Percentiles rank a stretch among this genome's conserved stretches.
phyloP scores from a whole-genome alignment of 495 filamentous ascomycete genomes.

The Neurospora sp. region DNA sequence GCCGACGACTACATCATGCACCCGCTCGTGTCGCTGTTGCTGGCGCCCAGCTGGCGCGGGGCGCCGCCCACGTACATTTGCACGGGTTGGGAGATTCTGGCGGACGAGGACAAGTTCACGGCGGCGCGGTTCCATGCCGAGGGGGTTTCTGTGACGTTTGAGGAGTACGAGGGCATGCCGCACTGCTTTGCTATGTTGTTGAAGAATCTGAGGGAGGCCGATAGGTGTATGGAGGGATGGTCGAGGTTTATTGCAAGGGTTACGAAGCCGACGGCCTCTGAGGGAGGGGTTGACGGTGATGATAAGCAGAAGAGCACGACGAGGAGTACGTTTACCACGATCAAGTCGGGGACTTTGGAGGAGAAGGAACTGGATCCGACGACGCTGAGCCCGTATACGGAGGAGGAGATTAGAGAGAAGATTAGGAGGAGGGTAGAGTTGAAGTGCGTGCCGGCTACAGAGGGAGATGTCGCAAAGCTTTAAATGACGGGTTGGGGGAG shows the following conservation, averaged over 20 bases:
- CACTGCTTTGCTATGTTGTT: slow-evolving; percentile 71
- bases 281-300: slow-evolving; percentile 4
- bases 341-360: slow-evolving; percentile 45
- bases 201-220: slow-evolving; percentile 32
- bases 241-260: slow-evolving; percentile 44
- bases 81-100: slow-evolving; percentile 70
- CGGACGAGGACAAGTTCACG: slow-evolving; percentile 59
- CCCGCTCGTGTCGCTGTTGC: slow-evolving; percentile 63
- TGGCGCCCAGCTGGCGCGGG: slow-evolving; percentile 55
- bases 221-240: slow-evolving; percentile 46
- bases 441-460: not conserved
- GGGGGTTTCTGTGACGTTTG: slow-evolving; percentile 55
- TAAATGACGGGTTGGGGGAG: not conserved
- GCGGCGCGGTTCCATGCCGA: slow-evolving; percentile 48
- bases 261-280: slow-evolving; percentile 22
- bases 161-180: slow-evolving; percentile 82
- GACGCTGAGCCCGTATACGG: slow-evolving; percentile 35
- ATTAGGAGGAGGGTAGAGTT: slow-evolving; percentile 30
- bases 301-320: not conserved
- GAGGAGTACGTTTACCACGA: slow-evolving; percentile 36
- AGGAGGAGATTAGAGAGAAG: slow-evolving; percentile 46
- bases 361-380: slow-evolving; percentile 43
- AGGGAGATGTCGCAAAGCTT: not conserved
- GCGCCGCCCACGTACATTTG: slow-evolving; percentile 61
- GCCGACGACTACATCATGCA: slow-evolving; percentile 54